Evolutionary conservation across 2,329 filamentous ascomycete genomes (phyloP).

Genomic region (Colletotrichum godetiae): DNA sequence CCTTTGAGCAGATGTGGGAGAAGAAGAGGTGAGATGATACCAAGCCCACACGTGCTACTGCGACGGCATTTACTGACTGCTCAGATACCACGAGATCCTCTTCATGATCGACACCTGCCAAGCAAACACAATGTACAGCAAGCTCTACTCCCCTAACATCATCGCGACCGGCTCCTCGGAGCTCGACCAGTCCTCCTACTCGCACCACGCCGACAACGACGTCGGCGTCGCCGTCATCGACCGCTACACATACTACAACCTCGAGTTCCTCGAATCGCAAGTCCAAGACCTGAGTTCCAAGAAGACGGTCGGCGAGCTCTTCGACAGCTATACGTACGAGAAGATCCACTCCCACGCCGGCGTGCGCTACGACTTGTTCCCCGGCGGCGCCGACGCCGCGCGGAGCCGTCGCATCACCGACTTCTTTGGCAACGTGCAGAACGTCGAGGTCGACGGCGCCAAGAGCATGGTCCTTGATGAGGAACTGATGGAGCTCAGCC

Average conservation of each 20-base stretch:
- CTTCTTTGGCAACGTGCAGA: slow-evolving; percentile 98
- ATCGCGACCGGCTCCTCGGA: slow-evolving; percentile 97
- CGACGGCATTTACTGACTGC: not conserved
- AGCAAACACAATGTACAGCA: slow-evolving; percentile 99
- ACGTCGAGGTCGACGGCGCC: slow-evolving; percentile 84
- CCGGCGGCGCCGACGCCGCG: slow-evolving; percentile 81
- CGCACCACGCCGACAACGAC: slow-evolving; percentile 97
- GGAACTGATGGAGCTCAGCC: slow-evolving; percentile 82
- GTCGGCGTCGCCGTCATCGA: slow-evolving; percentile 98
- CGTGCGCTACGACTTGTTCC: slow-evolving; percentile 94
- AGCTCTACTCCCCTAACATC: slow-evolving; percentile 98
- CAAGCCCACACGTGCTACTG: not conserved
- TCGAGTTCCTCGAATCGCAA: slow-evolving; percentile 94
- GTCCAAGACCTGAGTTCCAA: slow-evolving; percentile 88
- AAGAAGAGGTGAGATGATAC: slow-evolving; percentile 81
- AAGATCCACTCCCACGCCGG: slow-evolving; percentile 96
- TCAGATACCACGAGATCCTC: slow-evolving; percentile 91
- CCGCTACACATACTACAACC: slow-evolving; percentile 97
- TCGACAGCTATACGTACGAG: slow-evolving; percentile 93
- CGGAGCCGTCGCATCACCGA: slow-evolving; percentile 88
- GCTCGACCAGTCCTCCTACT: slow-evolving; percentile 96
- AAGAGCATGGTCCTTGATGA: slow-evolving; percentile 72
- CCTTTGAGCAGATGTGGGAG: slow-evolving; percentile 99
- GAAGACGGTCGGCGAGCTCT: slow-evolving; percentile 91
- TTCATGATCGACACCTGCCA: slow-evolving; percentile 99